Evolutionary conservation across 148 eudicot genomes (phyloP).

Genomic region (Fagopyrum homotropicum): DNA sequence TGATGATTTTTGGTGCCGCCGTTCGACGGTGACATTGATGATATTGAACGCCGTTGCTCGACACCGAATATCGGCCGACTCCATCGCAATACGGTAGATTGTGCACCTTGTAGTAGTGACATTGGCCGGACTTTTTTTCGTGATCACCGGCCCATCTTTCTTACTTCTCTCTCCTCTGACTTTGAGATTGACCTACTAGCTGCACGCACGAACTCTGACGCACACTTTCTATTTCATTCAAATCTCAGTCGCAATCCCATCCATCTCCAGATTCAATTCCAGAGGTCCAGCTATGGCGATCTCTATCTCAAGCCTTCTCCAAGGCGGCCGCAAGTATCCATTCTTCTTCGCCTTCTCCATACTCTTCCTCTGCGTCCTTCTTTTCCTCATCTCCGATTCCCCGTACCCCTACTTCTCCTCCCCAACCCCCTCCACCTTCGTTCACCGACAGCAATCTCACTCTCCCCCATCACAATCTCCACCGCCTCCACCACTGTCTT

Average conservation of each 20-base stretch:
- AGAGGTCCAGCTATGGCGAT: conserved; percentile 41
- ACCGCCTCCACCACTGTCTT: background rate
- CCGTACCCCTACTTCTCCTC: conserved; percentile 12
- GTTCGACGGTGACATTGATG: too few species aligned
- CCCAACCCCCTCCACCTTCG: conserved; percentile 1
- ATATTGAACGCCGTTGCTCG: too few species aligned
- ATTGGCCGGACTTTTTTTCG: too few species aligned
- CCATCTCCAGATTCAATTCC: background rate
- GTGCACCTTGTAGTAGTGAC: too few species aligned
- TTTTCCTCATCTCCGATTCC: conserved; percentile 45
- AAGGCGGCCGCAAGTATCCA: conserved; percentile 42
- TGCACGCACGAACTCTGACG: conserved; percentile 7
- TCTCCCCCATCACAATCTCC: background rate
- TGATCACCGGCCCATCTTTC: background rate
- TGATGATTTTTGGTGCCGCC: too few species aligned
- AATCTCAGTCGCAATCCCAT: background rate
- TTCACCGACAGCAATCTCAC: conserved; percentile 4
- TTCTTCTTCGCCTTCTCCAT: conserved; percentile 55
- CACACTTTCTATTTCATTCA: background rate
- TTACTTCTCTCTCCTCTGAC: background rate
- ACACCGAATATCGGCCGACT: too few species aligned
- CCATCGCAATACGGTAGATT: too few species aligned
- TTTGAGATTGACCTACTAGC: background rate
- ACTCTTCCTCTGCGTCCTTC: conserved; percentile 40
- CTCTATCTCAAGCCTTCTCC: conserved; percentile 34